These are phyloP conservation scores for Saprolegnia diclina DNA, from an alignment of 352 stramenopile species.

Conservation along the genomic window DNA sequence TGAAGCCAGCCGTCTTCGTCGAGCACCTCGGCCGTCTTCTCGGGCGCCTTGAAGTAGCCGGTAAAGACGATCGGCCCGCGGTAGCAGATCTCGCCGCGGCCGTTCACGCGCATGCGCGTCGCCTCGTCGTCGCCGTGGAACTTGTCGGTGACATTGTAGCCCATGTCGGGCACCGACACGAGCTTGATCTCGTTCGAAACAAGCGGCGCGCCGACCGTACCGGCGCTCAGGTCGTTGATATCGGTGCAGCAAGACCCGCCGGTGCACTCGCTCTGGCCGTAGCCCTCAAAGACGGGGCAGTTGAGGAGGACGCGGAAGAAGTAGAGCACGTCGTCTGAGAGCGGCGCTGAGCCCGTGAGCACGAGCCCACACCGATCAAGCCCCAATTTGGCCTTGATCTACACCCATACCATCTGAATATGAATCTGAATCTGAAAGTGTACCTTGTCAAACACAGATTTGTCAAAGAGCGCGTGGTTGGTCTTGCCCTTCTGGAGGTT, in stretches of 20 bases:
- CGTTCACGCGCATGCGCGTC: conserved; percentile 31
- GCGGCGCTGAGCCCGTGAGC: conserved; percentile 89
- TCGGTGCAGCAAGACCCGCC: conserved; percentile 40
- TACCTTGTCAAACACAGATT: conserved; percentile 80
- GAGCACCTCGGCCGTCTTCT: conserved; percentile 69
- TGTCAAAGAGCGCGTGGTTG: conserved; percentile 77
- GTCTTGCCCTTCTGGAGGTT: conserved; percentile 43
- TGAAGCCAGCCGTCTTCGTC: conserved; percentile 84
- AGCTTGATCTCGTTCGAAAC: conserved; percentile 87
- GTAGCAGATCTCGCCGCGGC: conserved; percentile 85
- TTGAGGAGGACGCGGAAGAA: conserved; percentile 92
- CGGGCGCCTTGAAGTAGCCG: conserved; percentile 84
- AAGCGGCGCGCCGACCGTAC: conserved; percentile 79
- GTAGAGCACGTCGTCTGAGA: conserved; percentile 88
- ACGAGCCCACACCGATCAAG: conserved; percentile 89
- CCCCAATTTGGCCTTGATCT: conserved; percentile 9
- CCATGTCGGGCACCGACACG: conserved; percentile 94
- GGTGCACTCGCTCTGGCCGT: conserved; percentile 93
- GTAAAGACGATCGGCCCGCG: conserved; percentile 52
- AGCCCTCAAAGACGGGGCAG: conserved; percentile 88
- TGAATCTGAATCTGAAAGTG: neutral
- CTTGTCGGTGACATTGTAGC: conserved; percentile 76
- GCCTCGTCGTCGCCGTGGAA: conserved; percentile 32
- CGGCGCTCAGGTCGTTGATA: neutral
- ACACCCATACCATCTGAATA: neutral